Conservation (phyloP, 192 early-diverging fungal genomes). For the Bifiguratus adelaidae region DNA sequence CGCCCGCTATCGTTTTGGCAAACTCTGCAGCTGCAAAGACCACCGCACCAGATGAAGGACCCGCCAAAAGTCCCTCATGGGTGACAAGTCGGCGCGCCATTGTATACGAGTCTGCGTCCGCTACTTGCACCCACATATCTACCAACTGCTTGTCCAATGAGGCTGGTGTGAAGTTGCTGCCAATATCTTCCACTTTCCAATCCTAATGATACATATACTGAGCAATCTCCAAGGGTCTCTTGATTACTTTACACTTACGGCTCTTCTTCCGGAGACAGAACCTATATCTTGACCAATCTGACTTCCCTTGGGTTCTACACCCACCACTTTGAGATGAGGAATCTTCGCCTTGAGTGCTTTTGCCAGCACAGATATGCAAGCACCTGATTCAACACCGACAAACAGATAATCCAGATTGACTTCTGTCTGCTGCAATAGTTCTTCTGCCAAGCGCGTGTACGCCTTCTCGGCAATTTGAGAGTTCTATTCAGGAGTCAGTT, state of each 20-base stretch:
- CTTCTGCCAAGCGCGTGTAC: slow-evolving; percentile 47
- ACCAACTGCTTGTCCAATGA: slow-evolving; percentile 36
- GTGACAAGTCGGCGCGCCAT: slow-evolving; percentile 53
- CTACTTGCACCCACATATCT: slow-evolving; percentile 58
- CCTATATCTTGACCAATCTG: slow-evolving; percentile 27
- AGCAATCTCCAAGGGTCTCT: not conserved
- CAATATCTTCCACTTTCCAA: slow-evolving; percentile 66
- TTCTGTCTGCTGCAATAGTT: slow-evolving; percentile 47
- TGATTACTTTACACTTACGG: slow-evolving; percentile 4
- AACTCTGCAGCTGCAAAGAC: slow-evolving; percentile 49
- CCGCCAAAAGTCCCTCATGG: slow-evolving; percentile 46
- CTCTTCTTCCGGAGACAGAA: slow-evolving; percentile 2
- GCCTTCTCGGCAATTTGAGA: not conserved
- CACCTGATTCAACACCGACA: slow-evolving; percentile 60
- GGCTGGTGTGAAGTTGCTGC: slow-evolving; percentile 46
- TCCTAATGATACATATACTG: slow-evolving; percentile 11
- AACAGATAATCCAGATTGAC: slow-evolving; percentile 44
- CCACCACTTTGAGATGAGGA: slow-evolving; percentile 45
- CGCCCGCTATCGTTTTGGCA: slow-evolving; percentile 12
- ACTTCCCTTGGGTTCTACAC: slow-evolving; percentile 59
- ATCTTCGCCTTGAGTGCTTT: slow-evolving; percentile 35
- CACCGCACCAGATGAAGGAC: slow-evolving; percentile 51
- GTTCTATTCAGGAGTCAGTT: slow-evolving; percentile 11
- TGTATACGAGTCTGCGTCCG: slow-evolving; percentile 58
- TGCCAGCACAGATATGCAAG: slow-evolving; percentile 47